Evolutionary conservation across 2,329 filamentous ascomycete species (phyloP), one percentile per base, ranked within the genome.

Genomic region (Neopestalotiopsis sp.): DNA sequence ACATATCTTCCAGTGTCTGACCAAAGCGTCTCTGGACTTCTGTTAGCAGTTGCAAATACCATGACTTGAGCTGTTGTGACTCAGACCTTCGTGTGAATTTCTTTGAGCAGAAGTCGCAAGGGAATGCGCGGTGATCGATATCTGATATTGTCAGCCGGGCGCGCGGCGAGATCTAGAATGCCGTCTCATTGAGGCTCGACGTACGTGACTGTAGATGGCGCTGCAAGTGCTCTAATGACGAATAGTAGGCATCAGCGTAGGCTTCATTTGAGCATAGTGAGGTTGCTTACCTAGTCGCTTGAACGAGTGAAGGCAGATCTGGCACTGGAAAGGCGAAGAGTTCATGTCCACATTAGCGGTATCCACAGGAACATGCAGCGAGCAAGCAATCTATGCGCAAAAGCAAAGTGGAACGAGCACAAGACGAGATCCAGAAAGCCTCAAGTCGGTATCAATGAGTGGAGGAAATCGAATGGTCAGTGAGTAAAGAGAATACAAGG

Each of bases 151-250:
- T 45, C 42, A 45, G 42, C 42, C 42, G 42, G 42, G 13, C 13
- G 24, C 42, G 42, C 17, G 42, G 42, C 42, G 42, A 6, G 42
- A 45, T 45, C 14, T 45, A 13, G 17, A 17, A 14, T 45, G 42
- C 13, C 17, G 42, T 45, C 42, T 13, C 2, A 0, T 45, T 6
- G 42, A 17, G 14, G 13, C 42, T 45, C 14, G 1, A 65, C 62
- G 24, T 45, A 65, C 62, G 62, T 10, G 62, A 65, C 10, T 40
- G 62, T 7, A 65, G 40, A 45, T 65, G 62, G 20, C 62, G 30
- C 42, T 52, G 62, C 17, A 65, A n/a, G 10, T 65, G 62, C 42
- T 65, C 62, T 65, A n/a, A 4, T 13, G 20, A 32, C 20, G 56
- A 17, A 45, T 45, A 45, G 42, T 6, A 45, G 42, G 4, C 13